phyloP scores from a whole-genome alignment of 2,329 filamentous ascomycete species.

The Fusarium cicatricum region DNA sequence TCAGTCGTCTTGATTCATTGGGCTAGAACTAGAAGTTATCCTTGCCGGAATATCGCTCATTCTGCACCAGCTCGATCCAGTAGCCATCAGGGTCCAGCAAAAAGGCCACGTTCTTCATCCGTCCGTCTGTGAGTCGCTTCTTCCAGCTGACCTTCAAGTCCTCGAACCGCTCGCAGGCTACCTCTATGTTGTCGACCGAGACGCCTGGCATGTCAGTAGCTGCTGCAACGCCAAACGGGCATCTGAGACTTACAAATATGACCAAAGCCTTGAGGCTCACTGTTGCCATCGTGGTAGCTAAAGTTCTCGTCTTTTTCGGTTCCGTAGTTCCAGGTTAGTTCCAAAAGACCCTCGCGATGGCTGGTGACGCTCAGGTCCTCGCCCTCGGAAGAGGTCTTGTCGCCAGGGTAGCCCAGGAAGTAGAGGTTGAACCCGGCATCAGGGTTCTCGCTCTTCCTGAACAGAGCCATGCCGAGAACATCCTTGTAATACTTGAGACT shows the following conservation, averaged over 20 bases:
- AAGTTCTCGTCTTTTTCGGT: constrained; percentile 88
- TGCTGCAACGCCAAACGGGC: not conserved
- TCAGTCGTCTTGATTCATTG: not conserved
- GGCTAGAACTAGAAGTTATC: constrained; percentile 55
- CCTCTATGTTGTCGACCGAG: constrained; percentile 86
- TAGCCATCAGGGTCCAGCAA: constrained; percentile 88
- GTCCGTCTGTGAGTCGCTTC: constrained; percentile 91
- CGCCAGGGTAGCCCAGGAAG: constrained; percentile 82
- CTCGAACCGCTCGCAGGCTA: constrained; percentile 88
- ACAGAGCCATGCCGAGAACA: constrained; percentile 84
- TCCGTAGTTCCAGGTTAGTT: constrained; percentile 85
- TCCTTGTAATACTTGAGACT: constrained; percentile 85
- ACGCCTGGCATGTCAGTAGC: constrained; percentile 62
- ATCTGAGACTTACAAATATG: constrained; percentile 76
- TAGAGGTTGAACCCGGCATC: constrained; percentile 86
- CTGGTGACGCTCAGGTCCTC: constrained; percentile 59
- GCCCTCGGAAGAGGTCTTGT: constrained; percentile 59
- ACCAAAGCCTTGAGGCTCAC: constrained; percentile 90
- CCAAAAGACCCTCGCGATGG: constrained; percentile 82
- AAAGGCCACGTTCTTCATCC: constrained; percentile 95
- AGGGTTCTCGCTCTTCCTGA: constrained; percentile 75
- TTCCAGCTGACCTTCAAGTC: constrained; percentile 86
- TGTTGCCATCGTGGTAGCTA: constrained; percentile 91
- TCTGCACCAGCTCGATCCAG: constrained; percentile 84
- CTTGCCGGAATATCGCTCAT: constrained; percentile 69